Conservation (phyloP, 2,329 filamentous ascomycete genomes). For the Fusarium austroafricanum region DNA sequence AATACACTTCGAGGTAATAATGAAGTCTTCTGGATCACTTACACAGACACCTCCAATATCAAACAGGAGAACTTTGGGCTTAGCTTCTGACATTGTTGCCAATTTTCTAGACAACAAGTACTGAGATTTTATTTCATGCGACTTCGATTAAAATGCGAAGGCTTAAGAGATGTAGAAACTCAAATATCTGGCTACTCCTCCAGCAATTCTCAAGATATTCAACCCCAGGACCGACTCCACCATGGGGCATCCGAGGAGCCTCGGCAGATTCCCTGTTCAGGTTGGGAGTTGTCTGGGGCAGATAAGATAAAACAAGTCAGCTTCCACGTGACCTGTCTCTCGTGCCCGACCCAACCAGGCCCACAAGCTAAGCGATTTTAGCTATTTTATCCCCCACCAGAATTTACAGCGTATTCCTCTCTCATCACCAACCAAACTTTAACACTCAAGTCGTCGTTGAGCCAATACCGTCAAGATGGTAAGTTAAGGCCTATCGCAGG, state of each 20-base stretch:
- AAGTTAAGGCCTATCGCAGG: constrained; percentile 63
- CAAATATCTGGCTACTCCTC: background rate
- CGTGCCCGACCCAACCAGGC: constrained; percentile 47
- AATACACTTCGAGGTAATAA: background rate
- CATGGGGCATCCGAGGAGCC: constrained; percentile 37
- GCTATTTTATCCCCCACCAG: too few species aligned
- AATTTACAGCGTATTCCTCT: too few species aligned
- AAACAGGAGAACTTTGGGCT: constrained; percentile 84
- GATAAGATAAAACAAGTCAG: constrained; percentile 11
- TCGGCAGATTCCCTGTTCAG: constrained; percentile 28
- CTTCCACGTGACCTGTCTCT: constrained; percentile 51
- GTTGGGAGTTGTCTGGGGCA: background rate
- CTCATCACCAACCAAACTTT: constrained; percentile 49
- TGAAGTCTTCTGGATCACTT: constrained; percentile 57
- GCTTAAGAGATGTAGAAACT: background rate
- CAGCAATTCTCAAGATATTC: constrained; percentile 9
- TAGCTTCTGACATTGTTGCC: constrained; percentile 47
- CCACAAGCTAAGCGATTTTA: constrained; percentile 30
- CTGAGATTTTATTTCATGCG: background rate
- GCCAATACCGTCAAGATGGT: constrained; percentile 74
- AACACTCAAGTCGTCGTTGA: constrained; percentile 56
- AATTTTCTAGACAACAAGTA: background rate
- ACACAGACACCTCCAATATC: constrained; percentile 98
- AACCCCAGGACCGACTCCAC: constrained; percentile 20
- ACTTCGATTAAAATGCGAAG: constrained; percentile 41